Evolutionary conservation across 768 basidiomycete genomes (phyloP).

Genomic region (Butyriboletus loyo): DNA sequence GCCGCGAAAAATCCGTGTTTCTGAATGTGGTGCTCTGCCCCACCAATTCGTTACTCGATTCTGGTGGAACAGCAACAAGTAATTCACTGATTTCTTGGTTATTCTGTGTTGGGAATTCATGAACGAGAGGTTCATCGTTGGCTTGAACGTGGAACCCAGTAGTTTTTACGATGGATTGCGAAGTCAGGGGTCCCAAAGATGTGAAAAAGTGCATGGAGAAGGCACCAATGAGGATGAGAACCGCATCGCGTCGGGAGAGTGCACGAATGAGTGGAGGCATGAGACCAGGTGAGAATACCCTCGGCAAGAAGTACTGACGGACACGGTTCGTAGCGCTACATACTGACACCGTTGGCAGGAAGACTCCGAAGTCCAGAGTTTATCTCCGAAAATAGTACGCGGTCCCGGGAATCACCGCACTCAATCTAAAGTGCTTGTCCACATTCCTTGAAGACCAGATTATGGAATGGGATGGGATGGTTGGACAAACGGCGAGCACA

Average conservation of each 20-base stretch:
- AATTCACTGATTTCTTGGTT: conserved; percentile 5
- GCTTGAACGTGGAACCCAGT: conserved; percentile 11
- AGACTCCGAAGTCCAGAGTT: background rate
- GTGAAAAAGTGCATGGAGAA: conserved; percentile 53
- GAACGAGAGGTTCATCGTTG: background rate
- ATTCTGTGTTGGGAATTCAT: background rate
- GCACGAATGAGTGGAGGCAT: conserved; percentile 40
- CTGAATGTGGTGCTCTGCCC: background rate
- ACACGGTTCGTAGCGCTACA: too few relatives aligned
- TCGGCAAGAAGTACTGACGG: background rate
- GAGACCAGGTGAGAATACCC: background rate
- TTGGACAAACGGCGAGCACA: background rate
- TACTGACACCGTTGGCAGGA: too few relatives aligned
- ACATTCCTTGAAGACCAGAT: too few relatives aligned
- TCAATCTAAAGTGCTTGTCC: background rate
- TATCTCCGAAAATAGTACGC: conserved; percentile 1
- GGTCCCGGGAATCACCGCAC: background rate
- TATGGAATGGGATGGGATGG: background rate
- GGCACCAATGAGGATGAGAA: conserved; percentile 59
- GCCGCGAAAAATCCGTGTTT: conserved; percentile 2
- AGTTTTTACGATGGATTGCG: conserved; percentile 34
- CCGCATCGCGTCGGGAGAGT: conserved; percentile 53
- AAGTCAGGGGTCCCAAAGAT: conserved; percentile 33
- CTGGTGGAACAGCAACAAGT: background rate
- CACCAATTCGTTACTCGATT: background rate